Conservation (phyloP, 345 rosid genomes). For the Cardamine chenopodiifolia region DNA sequence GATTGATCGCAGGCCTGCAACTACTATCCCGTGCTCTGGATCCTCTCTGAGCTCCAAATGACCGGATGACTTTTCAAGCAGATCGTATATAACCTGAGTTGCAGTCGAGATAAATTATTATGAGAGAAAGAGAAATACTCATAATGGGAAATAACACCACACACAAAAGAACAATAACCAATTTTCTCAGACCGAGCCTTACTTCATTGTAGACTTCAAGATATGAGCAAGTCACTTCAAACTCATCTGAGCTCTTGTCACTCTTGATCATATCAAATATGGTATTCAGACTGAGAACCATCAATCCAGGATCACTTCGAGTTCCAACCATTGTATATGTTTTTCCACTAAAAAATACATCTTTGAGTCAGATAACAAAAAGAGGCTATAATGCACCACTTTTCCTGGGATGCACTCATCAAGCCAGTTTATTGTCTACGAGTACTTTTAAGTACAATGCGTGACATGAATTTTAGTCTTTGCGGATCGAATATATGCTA, state of each 20-base stretch:
- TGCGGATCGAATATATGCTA: neutral
- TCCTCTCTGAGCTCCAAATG: constrained; percentile 97
- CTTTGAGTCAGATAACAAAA: constrained; percentile 19
- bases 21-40: constrained; percentile 88
- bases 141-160: neutral
- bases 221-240: constrained; percentile 91
- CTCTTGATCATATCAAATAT: constrained; percentile 73
- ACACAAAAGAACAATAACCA: neutral
- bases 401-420: constrained; percentile 15
- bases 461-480: constrained; percentile 1
- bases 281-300: constrained; percentile 91
- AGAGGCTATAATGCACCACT: constrained; percentile 3
- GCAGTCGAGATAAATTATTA: neutral
- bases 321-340: constrained; percentile 97
- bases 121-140: neutral
- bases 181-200: constrained; percentile 29
- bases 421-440: neutral
- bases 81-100: constrained; percentile 86
- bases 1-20: constrained; percentile 82
- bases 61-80: constrained; percentile 89
- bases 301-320: constrained; percentile 86
- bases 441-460: neutral
- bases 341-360: constrained; percentile 64
- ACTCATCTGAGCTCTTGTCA: constrained; percentile 68
- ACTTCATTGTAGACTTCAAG: constrained; percentile 97